A percentile compares a stretch with the other conserved stretches of the same genome.
Conservation (phyloP, 1,139 yeast species). For the Groenewaldozyma auringiensis region DNA sequence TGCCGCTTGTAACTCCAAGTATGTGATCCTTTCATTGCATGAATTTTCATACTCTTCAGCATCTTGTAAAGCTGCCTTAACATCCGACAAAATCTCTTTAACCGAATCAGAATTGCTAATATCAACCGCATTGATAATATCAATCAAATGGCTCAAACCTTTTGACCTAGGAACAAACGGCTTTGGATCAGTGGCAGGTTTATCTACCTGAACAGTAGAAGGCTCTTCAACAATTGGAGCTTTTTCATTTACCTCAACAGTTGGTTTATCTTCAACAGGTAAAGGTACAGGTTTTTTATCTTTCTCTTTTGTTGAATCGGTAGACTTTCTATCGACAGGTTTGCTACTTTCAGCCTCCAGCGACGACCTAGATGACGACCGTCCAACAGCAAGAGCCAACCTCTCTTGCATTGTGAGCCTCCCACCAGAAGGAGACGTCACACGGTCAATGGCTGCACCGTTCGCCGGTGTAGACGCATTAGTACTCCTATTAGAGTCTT, state of each 20-base stretch:
- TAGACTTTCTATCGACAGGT: background rate
- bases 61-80: background rate
- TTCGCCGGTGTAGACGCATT: slow-evolving; percentile 2
- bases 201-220: background rate
- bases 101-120: background rate
- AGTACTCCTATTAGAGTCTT: slow-evolving; percentile 3
- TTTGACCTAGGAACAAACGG: background rate
- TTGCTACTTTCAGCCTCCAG: background rate
- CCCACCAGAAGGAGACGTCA: slow-evolving; percentile 30
- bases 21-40: slow-evolving; percentile 18
- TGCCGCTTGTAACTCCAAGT: slow-evolving; percentile 23
- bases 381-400: slow-evolving; percentile 62
- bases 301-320: background rate
- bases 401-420: slow-evolving; percentile 71
- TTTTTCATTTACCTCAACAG: background rate
- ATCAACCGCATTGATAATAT: background rate
- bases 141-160: background rate
- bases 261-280: background rate
- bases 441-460: slow-evolving; percentile 4
- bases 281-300: background rate
- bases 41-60: slow-evolving; percentile 10
- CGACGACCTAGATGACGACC: slow-evolving; percentile 5
- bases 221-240: background rate
- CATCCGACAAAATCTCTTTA: background rate
- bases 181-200: background rate